Evolutionary conservation across 164 flowering plant species (phyloP).

Genomic region (Stephania cephalantha): DNA sequence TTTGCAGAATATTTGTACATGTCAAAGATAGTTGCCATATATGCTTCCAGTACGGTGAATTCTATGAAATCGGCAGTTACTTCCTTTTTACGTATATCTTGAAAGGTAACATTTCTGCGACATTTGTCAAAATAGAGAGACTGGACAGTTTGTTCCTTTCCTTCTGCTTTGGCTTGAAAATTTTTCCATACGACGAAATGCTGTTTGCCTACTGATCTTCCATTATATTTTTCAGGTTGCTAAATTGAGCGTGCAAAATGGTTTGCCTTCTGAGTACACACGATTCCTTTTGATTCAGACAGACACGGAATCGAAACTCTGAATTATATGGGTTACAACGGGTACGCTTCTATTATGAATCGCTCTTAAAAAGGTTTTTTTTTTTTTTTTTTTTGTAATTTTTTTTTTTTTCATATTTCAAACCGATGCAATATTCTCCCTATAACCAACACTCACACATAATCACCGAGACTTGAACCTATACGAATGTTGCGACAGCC

Average conservation of each 20-base stretch:
- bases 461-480: too few species aligned
- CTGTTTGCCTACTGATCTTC: background rate
- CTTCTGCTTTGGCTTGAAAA: background rate
- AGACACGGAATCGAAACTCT: conserved; percentile 19
- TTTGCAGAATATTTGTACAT: too few species aligned
- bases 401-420: too few species aligned
- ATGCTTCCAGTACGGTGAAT: background rate
- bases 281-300: conserved; percentile 47
- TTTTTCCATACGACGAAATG: background rate
- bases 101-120: background rate
- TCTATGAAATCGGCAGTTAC: background rate
- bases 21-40: too few species aligned
- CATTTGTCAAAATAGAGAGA: background rate
- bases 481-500: too few species aligned
- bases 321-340: conserved; percentile 21
- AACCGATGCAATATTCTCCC: too few species aligned
- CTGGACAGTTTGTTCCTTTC: background rate
- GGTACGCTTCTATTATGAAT: conserved; percentile 26
- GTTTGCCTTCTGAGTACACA: conserved; percentile 61
- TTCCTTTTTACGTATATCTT: background rate
- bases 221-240: conserved; percentile 38
- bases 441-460: too few species aligned
- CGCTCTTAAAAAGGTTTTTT: too few species aligned
- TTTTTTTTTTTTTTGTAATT: too few species aligned
- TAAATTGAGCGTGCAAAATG: conserved; percentile 49